Evolutionary conservation across 1,284 basidiomycete species (phyloP).

Genomic region (Boletus hoseneyae): DNA sequence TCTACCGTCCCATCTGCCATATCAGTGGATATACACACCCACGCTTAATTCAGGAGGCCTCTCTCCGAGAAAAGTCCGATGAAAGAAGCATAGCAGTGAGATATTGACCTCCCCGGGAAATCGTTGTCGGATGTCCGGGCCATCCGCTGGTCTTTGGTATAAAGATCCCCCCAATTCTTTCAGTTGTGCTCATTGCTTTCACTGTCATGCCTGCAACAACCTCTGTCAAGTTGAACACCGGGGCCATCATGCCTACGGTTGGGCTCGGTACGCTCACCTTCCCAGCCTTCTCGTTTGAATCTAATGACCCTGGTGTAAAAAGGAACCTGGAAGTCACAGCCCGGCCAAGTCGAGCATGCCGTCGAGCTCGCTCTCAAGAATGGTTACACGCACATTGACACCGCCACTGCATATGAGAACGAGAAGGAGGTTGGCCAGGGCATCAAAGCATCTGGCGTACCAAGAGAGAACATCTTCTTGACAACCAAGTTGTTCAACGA

Average conservation of each 20-base stretch:
- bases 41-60: background rate
- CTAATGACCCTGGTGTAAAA: too few species aligned
- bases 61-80: conserved; percentile 9
- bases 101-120: background rate
- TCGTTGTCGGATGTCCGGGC: background rate
- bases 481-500: conserved; percentile 55
- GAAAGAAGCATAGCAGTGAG: background rate
- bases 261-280: too few species aligned
- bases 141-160: background rate
- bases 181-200: background rate
- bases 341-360: conserved; percentile 60
- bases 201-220: too few species aligned
- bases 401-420: conserved; percentile 48
- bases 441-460: conserved; percentile 68
- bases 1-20: too few species aligned
- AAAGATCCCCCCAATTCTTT: background rate
- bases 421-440: conserved; percentile 74
- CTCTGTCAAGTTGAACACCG: too few species aligned
- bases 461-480: conserved; percentile 62
- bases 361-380: conserved; percentile 69
- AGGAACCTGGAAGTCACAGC: conserved; percentile 73
- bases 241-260: too few species aligned
- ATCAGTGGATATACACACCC: background rate
- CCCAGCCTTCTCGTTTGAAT: too few species aligned
- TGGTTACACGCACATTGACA: conserved; percentile 77